phyloP scores from a whole-genome alignment of 768 basidiomycete genomes.

The Chalciporus pseudorubinellus region DNA sequence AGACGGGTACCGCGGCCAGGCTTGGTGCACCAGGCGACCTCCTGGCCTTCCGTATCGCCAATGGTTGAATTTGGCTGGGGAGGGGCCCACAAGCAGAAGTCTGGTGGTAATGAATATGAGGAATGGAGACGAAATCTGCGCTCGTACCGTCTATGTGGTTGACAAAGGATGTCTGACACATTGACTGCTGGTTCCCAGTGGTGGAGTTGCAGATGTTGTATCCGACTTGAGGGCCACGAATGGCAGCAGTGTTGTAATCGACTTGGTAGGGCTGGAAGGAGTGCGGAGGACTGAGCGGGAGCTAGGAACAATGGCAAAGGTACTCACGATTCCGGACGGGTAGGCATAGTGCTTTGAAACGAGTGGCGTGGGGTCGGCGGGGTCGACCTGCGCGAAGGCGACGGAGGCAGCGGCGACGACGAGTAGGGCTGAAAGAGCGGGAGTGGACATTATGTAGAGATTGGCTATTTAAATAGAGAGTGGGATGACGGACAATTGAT shows the following conservation, averaged over 20 bases:
- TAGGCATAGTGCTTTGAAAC: constrained; percentile 45
- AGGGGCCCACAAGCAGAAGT: constrained; percentile 71
- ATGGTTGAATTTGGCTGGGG: constrained; percentile 50
- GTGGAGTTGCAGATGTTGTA: constrained; percentile 70
- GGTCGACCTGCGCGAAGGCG: constrained; percentile 32
- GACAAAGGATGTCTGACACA: constrained; percentile 69
- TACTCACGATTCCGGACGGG: constrained; percentile 43
- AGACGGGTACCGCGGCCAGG: constrained; percentile 67
- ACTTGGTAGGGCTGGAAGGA: constrained; percentile 48
- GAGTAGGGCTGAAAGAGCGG: constrained; percentile 40
- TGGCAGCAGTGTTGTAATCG: constrained; percentile 36
- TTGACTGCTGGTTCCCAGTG: constrained; percentile 56
- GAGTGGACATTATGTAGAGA: constrained; percentile 33
- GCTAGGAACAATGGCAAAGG: not conserved
- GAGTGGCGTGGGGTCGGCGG: constrained; percentile 46
- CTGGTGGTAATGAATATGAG: constrained; percentile 29
- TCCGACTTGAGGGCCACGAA: constrained; percentile 58
- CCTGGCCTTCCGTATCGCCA: constrained; percentile 64
- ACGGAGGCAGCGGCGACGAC: constrained; percentile 32
- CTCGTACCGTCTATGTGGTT: constrained; percentile 51
- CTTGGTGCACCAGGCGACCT: constrained; percentile 79
- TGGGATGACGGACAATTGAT: not conserved
- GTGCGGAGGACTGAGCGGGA: not conserved
- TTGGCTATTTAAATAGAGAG: not conserved
- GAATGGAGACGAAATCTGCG: not conserved